A percentile compares a stretch with the other conserved stretches of the same genome.
phyloP scores from a whole-genome alignment of 2,329 filamentous ascomycete genomes.

The Capronia coronata region DNA sequence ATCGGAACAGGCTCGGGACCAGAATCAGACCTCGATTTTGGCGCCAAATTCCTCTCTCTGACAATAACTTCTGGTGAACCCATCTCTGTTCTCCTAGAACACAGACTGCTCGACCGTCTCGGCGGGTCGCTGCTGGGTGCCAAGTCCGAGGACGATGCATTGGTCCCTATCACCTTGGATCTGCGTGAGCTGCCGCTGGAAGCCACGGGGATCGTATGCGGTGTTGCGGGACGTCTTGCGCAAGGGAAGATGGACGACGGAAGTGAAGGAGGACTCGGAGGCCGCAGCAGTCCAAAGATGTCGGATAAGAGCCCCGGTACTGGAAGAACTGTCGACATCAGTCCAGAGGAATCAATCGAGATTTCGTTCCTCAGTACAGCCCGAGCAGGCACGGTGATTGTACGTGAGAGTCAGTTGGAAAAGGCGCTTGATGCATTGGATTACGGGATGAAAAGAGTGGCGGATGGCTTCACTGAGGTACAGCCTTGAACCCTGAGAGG shows the following conservation, averaged over 20 bases:
- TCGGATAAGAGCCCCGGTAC: too few species aligned
- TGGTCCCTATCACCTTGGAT: slow-evolving; percentile 84
- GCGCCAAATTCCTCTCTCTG: slow-evolving; percentile 44
- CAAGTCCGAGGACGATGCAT: slow-evolving; percentile 50
- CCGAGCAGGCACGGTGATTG: slow-evolving; percentile 79
- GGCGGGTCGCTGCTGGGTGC: slow-evolving; percentile 60
- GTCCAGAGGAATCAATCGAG: slow-evolving; percentile 55
- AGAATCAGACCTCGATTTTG: slow-evolving; percentile 8
- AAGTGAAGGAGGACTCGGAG: slow-evolving; percentile 32
- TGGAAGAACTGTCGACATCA: too few species aligned
- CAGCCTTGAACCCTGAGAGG: too few species aligned
- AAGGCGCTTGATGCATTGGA: slow-evolving; percentile 65
- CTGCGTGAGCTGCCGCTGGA: slow-evolving; percentile 73
- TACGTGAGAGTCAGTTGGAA: slow-evolving; percentile 66
- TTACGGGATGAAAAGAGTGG: slow-evolving; percentile 28
- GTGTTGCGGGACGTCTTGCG: slow-evolving; percentile 76
- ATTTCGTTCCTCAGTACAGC: slow-evolving; percentile 89
- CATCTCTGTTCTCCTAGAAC: slow-evolving; percentile 42
- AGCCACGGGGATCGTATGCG: slow-evolving; percentile 90
- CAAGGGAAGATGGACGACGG: slow-evolving; percentile 55
- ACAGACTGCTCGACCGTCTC: slow-evolving; percentile 39
- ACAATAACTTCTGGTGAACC: slow-evolving; percentile 43
- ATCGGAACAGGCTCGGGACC: too few species aligned
- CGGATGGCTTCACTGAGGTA: too few species aligned
- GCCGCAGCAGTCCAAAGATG: background rate